phyloP scores from a whole-genome alignment of 202 grass and related monocot species.

The Carex arenaria region DNA sequence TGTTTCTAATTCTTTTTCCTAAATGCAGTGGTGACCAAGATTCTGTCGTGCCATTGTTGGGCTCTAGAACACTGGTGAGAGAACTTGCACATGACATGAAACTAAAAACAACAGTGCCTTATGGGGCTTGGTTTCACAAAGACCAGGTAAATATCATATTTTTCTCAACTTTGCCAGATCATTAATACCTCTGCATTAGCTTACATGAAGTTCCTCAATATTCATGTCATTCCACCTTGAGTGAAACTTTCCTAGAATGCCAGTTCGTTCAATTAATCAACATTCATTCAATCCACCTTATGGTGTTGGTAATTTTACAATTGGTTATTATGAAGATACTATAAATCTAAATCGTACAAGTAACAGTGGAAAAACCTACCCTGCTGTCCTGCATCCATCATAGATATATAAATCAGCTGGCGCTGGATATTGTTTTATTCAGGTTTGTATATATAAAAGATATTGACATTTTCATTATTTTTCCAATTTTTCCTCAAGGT shows the following conservation, averaged over 20 bases:
- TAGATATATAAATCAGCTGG: not conserved
- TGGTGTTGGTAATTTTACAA: not conserved
- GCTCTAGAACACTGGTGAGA: conserved; percentile 81
- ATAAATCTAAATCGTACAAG: not conserved
- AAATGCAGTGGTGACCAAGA: conserved; percentile 88
- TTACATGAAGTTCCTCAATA: not conserved
- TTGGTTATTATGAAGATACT: not conserved
- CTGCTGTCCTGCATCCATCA: too few species aligned
- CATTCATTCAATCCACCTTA: not conserved
- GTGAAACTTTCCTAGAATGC: not conserved
- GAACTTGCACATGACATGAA: conserved; percentile 80
- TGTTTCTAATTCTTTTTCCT: not conserved
- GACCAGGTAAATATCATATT: conserved; percentile 55
- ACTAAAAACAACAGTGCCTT: conserved; percentile 63
- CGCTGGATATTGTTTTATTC: not conserved
- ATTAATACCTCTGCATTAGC: not conserved
- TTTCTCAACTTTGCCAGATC: not conserved
- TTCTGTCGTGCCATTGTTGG: conserved; percentile 85
- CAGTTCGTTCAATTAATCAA: not conserved
- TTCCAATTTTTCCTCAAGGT: conserved; percentile 45
- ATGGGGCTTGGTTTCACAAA: conserved; percentile 76
- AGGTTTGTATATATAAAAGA: not conserved
- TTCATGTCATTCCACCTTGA: not conserved
- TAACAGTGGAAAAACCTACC: not conserved
- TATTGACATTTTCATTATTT: conserved; percentile 4